Evolutionary conservation across 164 flowering plant genomes (phyloP), one percentile per base, ranked within the genome.

Genomic region (Aristolochia contorta): DNA sequence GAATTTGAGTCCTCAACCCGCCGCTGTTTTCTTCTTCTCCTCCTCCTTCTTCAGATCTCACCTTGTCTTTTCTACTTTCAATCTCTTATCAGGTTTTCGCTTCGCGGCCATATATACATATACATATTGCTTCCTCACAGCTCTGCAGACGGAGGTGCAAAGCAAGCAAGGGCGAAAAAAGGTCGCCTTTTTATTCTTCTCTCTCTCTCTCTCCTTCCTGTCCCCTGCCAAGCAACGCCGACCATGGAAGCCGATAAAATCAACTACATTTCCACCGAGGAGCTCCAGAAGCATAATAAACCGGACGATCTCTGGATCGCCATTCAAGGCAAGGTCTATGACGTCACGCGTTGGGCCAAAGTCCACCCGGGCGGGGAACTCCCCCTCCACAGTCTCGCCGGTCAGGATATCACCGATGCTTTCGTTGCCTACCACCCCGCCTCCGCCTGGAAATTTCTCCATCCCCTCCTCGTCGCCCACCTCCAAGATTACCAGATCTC

Each of bases 281-380:
- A 84, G 65, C 80, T 91, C 0, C 58, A 59, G 27, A 33, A 21
- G 55, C 97, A 91, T 69, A 79, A 78, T 82, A 73, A 79, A 62
- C 60, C 75, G 0, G 84, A 77, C 23, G 93, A 91, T 64, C 61
- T 88, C n/a, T 91, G 97, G 97, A 80, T 91, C 75, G 84, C 91
- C 1, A 83, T 91, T 16, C 94, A 83, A 62, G 96, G 94, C 0
- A 88, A 84, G 63, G 83, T 88, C 6, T 91, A 91, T 65, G 64
- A 91, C 60, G 97, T 88, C 9, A 64, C 94, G 0, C 68, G 78
- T 0, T 91, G 97, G 97, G 65, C 57, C 1, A 76, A 80, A 54
- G 67, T 63, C 12, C 97, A 91, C 45, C 97, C 97, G 0, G 96
- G 97, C 16, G 96, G 96, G 0, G 93, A 86, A 0, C 10, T 61